These are phyloP conservation scores for Prosopis cineraria DNA, from an alignment of 306 rosid genomes.

Conservation along the genomic window DNA sequence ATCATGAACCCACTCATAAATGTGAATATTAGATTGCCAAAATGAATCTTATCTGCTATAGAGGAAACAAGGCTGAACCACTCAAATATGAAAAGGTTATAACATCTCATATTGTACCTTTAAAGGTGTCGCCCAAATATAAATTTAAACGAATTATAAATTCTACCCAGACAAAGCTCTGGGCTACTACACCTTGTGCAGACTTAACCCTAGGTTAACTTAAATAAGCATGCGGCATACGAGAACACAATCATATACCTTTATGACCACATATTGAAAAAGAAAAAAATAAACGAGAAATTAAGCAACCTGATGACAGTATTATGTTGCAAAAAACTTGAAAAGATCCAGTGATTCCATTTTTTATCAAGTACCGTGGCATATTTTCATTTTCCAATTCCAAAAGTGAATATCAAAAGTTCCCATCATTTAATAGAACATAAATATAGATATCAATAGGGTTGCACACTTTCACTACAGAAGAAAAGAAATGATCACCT, in stretches of 20 bases:
- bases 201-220: conserved; percentile 16
- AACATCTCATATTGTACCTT: conserved; percentile 21
- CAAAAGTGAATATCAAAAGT: conserved; percentile 15
- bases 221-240: neutral
- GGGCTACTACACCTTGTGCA: neutral
- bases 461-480: neutral
- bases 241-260: conserved; percentile 17
- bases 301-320: neutral
- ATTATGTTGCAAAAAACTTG: neutral
- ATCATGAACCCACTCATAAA: conserved; percentile 24
- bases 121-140: conserved; percentile 7
- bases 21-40: neutral
- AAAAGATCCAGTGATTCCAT: neutral
- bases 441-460: conserved; percentile 7
- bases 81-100: neutral
- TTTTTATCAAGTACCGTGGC: neutral
- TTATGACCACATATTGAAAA: neutral
- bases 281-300: neutral
- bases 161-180: neutral
- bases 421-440: conserved; percentile 14
- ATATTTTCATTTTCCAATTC: neutral
- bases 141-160: conserved; percentile 9
- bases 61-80: conserved; percentile 13
- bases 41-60: neutral
- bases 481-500: conserved; percentile 13